phyloP scores from a whole-genome alignment of 139 green algal genomes.

The Micractinium sp. region DNA sequence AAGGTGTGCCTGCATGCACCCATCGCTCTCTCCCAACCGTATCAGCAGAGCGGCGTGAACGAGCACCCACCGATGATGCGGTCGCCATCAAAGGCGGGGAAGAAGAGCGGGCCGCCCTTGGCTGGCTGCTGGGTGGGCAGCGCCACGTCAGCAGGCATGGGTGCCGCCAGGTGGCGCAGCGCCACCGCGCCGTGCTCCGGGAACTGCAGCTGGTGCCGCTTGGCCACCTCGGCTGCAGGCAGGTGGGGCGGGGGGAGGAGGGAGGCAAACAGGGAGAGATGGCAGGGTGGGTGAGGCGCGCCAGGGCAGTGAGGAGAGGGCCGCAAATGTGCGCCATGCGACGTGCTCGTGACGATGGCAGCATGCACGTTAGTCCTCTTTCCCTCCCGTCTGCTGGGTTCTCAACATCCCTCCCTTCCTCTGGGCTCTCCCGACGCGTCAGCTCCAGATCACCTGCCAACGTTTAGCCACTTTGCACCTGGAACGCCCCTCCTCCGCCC shows the following conservation, averaged over 20 bases:
- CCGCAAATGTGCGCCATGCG: too few relatives aligned
- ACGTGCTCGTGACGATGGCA: not conserved
- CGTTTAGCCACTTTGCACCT: too few relatives aligned
- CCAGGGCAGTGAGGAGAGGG: not conserved
- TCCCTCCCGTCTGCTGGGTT: too few relatives aligned
- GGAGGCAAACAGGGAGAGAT: not conserved
- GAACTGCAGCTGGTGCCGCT: slow-evolving; percentile 29
- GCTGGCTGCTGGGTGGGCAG: not conserved
- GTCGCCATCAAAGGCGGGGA: slow-evolving; percentile 28
- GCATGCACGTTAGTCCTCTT: not conserved
- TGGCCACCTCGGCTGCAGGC: slow-evolving; percentile 18
- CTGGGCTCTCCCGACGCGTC: too few relatives aligned
- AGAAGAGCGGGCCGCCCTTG: not conserved
- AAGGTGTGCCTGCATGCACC: too few relatives aligned
- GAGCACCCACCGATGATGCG: slow-evolving; percentile 24
- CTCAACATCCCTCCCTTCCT: too few relatives aligned
- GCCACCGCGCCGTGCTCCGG: slow-evolving; percentile 13
- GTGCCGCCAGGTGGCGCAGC: slow-evolving; percentile 9
- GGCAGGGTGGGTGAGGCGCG: not conserved
- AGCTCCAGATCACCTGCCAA: too few relatives aligned
- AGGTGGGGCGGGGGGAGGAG: not conserved
- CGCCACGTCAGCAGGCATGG: not conserved
- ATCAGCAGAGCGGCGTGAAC: too few relatives aligned
- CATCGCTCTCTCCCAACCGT: too few relatives aligned
- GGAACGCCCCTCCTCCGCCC: too few relatives aligned